A percentile compares a stretch with the other conserved stretches of the same genome.
Evolutionary conservation across 2,329 filamentous ascomycete species (phyloP).

Genomic region (Chaetomium olivaceum): DNA sequence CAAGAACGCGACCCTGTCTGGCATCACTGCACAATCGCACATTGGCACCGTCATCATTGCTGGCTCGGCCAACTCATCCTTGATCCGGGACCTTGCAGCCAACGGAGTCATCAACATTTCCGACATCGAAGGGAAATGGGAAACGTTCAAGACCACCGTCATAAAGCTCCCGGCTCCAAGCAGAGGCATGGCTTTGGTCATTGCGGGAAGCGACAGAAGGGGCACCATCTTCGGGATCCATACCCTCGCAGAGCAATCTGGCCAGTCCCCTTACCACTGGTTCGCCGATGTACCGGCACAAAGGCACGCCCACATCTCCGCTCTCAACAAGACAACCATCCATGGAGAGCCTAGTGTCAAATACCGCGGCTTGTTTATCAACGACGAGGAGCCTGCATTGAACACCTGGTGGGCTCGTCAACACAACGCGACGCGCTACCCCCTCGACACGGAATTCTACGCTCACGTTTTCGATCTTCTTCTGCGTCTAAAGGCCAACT

Average conservation of each 20-base stretch:
- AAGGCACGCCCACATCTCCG: slow-evolving; percentile 51
- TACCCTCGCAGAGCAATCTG: slow-evolving; percentile 62
- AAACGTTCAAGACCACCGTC: slow-evolving; percentile 54
- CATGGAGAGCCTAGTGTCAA: slow-evolving; percentile 58
- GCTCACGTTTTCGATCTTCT: slow-evolving; percentile 63
- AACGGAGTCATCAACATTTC: slow-evolving; percentile 50
- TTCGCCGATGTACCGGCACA: slow-evolving; percentile 59
- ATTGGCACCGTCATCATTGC: slow-evolving; percentile 48
- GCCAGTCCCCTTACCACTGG: slow-evolving; percentile 63
- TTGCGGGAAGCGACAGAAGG: slow-evolving; percentile 59
- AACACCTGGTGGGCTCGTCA: slow-evolving; percentile 57
- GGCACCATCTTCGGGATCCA: slow-evolving; percentile 62
- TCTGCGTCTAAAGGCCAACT: slow-evolving; percentile 62
- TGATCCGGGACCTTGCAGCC: slow-evolving; percentile 49
- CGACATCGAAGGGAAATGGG: slow-evolving; percentile 55
- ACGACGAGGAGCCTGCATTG: slow-evolving; percentile 62
- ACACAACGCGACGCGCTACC: slow-evolving; percentile 49
- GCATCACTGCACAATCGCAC: slow-evolving; percentile 9
- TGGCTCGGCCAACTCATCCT: slow-evolving; percentile 52
- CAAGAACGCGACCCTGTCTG: background rate
- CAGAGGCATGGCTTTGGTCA: slow-evolving; percentile 52
- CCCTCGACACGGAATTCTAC: slow-evolving; percentile 58
- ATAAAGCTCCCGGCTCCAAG: slow-evolving; percentile 50
- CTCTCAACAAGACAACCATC: slow-evolving; percentile 47
- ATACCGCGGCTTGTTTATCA: slow-evolving; percentile 64